Base-by-base conservation (phyloP, 805 yeast species). In the Ogataea polymorpha region DNA sequence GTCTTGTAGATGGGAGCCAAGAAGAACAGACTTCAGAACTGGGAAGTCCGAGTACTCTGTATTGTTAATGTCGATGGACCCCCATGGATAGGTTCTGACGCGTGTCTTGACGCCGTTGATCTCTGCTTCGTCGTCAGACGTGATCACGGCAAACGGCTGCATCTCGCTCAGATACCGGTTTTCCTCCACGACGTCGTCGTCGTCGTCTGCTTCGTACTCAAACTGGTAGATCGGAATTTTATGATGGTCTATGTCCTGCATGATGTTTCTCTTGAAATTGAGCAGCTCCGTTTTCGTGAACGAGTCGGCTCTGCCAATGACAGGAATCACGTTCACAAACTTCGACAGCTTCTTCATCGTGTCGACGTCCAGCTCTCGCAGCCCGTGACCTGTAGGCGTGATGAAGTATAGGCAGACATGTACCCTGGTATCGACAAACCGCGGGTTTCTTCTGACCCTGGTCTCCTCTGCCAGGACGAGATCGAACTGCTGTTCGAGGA, bases 391-490 rank as follows among this genome's bases (percentile, higher is more conserved):
- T 2, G 70, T 74, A 25, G 91, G 83, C 37, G 83, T 78, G 49
- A 85, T 74, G 56, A 85, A 84, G 59, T 85, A 85, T 35, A 85
- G 62, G 47, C 83, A 74, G 6, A 79, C 80, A 57, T 85, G 93
- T 30, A 85, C 86, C 53, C 93, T 71, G 13, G 89, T 73, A 65
- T 86, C 91, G 51, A 75, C 81, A 56, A 83, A 80, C 49, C 86
- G 71, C 18, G 96, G 96, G 59, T 87, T 86, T 72, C 97, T 81
- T 62, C 76, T 75, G 49, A 89, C 86, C 48, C 91, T 73, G 1
- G 93, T 85, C 61, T 89, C 96, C 60, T 89, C 96, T 2, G 86
- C 87, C 34, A 89, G 71, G 0, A 86, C 88, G 42, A 74, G 67
- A 58, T 83, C 90, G 57, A 84, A 85, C 57, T 85, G 91, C 58